Evolutionary conservation across 345 rosid genomes (phyloP), one percentile per base, ranked within the genome.

Genomic region (Murraya koenigii): DNA sequence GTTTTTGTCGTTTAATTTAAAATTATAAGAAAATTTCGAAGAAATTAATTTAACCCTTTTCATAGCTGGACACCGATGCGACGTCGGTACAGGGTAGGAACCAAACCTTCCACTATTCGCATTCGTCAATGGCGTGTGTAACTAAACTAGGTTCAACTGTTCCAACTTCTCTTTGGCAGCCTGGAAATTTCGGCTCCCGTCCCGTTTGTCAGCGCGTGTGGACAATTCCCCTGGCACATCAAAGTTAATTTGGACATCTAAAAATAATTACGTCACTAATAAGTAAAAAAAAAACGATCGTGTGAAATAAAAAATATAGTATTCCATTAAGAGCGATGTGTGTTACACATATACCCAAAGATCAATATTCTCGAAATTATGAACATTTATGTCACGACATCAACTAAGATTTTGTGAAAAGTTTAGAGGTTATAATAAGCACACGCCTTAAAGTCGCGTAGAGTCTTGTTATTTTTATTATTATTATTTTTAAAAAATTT

Each of bases 141-240:
- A 47, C 38, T 2, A 39, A 15, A 26, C 65, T 61, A 17, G 56
- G 7, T 64, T 33, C 33, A 33, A 64, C 7, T 8, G 7, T 23
- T 39, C 47, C 39, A 26, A 49, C 66, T 26, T 38, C 17, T 2
- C 5, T 15, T 41, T 17, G 8, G 59, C 77, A 11, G 13, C 56
- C 39, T 74, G 67, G 54, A 63, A 74, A 61, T 74, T 74, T 74
- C 77, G 66, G 38, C 41, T 20, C 52, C 7, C n/a, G 56, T 44
- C 17, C 15, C 7, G 35, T 5, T 2, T 9, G 9, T 4, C 14
- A 6, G n/a, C 23, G 23, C 73, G 73, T 26, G 73, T 17, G 0
- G 1, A 1, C n/a, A 17, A 35, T 1, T 1, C 23, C n/a, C 67
- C 2, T 6, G 1, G 8, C 10, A 6, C 13, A 19, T 26, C 41